Conservation (phyloP, 202 grass and related monocot species). For the Schoenoplectus triqueter region DNA sequence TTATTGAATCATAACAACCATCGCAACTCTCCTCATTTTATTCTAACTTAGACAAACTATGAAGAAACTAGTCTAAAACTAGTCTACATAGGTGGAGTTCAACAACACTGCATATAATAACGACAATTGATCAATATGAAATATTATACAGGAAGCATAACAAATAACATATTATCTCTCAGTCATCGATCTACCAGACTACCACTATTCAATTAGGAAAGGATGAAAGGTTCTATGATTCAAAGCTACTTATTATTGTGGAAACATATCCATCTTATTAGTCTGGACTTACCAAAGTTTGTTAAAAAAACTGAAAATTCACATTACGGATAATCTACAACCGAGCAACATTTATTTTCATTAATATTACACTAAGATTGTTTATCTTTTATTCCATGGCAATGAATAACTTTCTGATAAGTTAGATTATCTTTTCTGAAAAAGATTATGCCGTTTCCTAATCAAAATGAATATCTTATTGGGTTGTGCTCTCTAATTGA, state of each 20-base stretch:
- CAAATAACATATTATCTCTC: neutral
- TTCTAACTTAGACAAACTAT: too few relatives aligned
- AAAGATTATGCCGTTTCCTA: neutral
- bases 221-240: too few relatives aligned
- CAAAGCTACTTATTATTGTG: too few relatives aligned
- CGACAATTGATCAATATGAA: neutral
- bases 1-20: too few relatives aligned
- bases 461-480: too few relatives aligned
- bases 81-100: too few relatives aligned
- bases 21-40: too few relatives aligned
- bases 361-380: neutral
- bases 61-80: too few relatives aligned
- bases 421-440: neutral
- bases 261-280: too few relatives aligned
- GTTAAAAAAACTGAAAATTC: neutral
- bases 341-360: neutral
- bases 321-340: neutral
- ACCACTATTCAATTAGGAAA: neutral
- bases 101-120: neutral
- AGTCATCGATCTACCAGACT: neutral
- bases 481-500: too few relatives aligned
- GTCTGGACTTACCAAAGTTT: too few relatives aligned
- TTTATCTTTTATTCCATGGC: neutral
- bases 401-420: neutral
- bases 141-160: neutral